Base-by-base conservation (phyloP, 2,329 filamentous ascomycete genomes). In the Cercospora berteroae region DNA sequence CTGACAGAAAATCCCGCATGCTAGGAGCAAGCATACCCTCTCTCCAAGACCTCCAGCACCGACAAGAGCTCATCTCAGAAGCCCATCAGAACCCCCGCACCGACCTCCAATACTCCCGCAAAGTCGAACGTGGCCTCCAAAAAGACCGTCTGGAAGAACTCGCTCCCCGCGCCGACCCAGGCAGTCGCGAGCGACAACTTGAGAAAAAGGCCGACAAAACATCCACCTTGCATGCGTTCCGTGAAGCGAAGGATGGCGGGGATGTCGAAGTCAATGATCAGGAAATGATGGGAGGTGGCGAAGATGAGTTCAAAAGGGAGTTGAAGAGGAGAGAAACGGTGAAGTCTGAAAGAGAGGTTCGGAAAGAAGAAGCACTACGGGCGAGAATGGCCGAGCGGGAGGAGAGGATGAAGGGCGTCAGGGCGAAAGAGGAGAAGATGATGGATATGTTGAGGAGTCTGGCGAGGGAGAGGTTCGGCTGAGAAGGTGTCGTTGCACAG, bases 271-370 rank as follows among this genome's bases (percentile, higher is more conserved):
- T 93, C 0, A 85, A 85, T 0, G 94, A 96, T 12, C 82, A 83
- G 16, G 91, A 96, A 63, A 78, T 98, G 27, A 90, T 97, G 88
- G 92, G 92, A 29, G 89, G 86, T 55, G 87, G 85, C 0, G 86
- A 86, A 0, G 90, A 93, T 67, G 80, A 80, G 16, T 88, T 89
- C 71, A 94, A 90, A 82, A 84, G 83, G 74, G 81, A 86, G 77
- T 87, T 90, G 78, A 86, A 87, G 72, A 86, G 83, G 66, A 83
- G 88, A 73, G 87, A 92, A 80, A 82, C 86, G 73, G 89, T 89
- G 80, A 96, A 94, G 84, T 92, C 89, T 73, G 93, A 97, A 79
- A 80, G 94, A 62, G 93, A 97, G 83, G 81, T 95, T 16, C 81
- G 92, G 67, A 86, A 91, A 74, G 94, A 97, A 79, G 94, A 96